Evolutionary conservation across 164 flowering plant genomes (phyloP).

Genomic region (Vitis rotundifolia): DNA sequence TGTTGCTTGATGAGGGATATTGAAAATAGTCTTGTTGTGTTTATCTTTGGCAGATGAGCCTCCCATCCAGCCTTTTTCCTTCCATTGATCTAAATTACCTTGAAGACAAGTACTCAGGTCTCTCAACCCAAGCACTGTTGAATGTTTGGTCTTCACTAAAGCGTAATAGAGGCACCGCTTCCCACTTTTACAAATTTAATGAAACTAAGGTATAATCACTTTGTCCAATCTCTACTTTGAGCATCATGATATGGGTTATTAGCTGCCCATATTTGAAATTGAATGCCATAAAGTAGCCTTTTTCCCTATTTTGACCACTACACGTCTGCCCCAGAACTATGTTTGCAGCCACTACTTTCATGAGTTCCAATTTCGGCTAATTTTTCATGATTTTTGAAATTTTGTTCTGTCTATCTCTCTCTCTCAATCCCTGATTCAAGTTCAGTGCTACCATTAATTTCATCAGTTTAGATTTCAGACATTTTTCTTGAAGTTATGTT

Average conservation of each 20-base stretch:
- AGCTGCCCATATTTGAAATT: neutral
- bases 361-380: too few species aligned
- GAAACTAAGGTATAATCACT: constrained; percentile 34
- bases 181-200: constrained; percentile 15
- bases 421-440: too few species aligned
- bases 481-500: too few species aligned
- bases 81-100: constrained; percentile 51
- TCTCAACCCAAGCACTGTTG: constrained; percentile 45
- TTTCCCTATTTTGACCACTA: too few species aligned
- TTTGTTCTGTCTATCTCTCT: too few species aligned
- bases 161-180: constrained; percentile 15
- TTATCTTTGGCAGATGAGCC: constrained; percentile 32
- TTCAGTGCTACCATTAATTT: too few species aligned
- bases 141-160: constrained; percentile 48
- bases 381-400: too few species aligned
- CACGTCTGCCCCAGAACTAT: too few species aligned
- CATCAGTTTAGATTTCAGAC: too few species aligned
- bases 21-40: neutral
- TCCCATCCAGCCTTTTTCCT: constrained; percentile 45
- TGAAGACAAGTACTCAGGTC: constrained; percentile 59
- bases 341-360: too few species aligned
- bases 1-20: neutral
- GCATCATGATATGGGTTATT: neutral
- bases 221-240: neutral
- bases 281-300: neutral